phyloP scores from a whole-genome alignment of 129 eudicot genomes.

The Flaveria brownii region DNA sequence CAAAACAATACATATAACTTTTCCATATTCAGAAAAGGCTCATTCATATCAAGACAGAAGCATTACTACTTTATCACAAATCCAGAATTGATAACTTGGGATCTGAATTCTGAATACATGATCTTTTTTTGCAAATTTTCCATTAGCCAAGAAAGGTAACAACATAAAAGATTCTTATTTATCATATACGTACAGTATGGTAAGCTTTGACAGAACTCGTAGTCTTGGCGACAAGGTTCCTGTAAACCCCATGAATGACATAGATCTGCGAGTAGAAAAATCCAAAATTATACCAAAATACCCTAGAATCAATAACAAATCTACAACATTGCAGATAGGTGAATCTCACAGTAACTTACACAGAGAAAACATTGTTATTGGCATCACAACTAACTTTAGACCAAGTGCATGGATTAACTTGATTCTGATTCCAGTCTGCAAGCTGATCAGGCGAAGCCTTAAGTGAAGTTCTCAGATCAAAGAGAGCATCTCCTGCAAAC shows the following conservation, averaged over 20 bases:
- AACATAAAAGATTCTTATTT: not conserved
- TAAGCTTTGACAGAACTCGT: conserved; percentile 53
- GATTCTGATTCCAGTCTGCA: conserved; percentile 77
- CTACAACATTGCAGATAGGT: not conserved
- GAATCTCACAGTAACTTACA: conserved; percentile 42
- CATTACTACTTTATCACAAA: not conserved
- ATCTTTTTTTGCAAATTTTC: conserved; percentile 10
- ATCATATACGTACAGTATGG: conserved; percentile 61
- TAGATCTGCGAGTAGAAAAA: conserved; percentile 50
- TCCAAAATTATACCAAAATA: not conserved
- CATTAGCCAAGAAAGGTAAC: conserved; percentile 1
- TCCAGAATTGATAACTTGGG: not conserved
- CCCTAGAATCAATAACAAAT: conserved; percentile 2
- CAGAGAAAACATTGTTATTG: conserved; percentile 48
- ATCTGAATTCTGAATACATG: not conserved
- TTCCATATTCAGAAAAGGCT: conserved; percentile 22
- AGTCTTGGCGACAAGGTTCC: conserved; percentile 68
- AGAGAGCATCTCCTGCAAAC: conserved; percentile 82
- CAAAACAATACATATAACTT: conserved; percentile 11
- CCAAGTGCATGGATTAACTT: conserved; percentile 96
- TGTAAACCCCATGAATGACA: conserved; percentile 80
- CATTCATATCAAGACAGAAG: not conserved
- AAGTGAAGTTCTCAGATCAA: conserved; percentile 63
- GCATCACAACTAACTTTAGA: conserved; percentile 69
- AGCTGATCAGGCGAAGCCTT: conserved; percentile 78